Percentiles rank a stretch among this genome's conserved stretches.
These are phyloP conservation scores for Paecilomyces niveus DNA, from an alignment of 2,329 filamentous ascomycete species.

Conservation along the genomic window DNA sequence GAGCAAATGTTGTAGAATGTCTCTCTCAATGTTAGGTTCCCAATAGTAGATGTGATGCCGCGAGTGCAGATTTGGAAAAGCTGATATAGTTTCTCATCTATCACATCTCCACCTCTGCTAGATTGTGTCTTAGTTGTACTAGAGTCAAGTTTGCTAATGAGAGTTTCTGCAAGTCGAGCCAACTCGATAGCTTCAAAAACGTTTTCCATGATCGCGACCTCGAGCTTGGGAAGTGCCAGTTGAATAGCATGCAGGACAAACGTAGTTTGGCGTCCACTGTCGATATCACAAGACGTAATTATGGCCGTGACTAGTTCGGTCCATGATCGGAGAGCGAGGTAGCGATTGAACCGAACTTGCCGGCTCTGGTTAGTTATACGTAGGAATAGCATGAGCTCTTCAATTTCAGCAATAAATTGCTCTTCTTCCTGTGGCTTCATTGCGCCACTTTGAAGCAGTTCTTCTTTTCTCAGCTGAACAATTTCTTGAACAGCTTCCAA, in stretches of 20 bases:
- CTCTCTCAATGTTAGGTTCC: constrained; percentile 65
- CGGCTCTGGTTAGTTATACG: constrained; percentile 34
- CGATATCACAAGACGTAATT: constrained; percentile 74
- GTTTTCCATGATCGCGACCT: constrained; percentile 64
- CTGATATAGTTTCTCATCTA: constrained; percentile 84
- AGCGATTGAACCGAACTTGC: constrained; percentile 40
- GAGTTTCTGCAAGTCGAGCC: constrained; percentile 67
- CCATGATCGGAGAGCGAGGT: constrained; percentile 73
- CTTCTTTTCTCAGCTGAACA: constrained; percentile 48
- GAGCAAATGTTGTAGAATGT: constrained; percentile 90
- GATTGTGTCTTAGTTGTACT: constrained; percentile 29
- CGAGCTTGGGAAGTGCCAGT: constrained; percentile 78
- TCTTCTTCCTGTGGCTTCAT: constrained; percentile 39
- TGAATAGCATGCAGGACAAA: constrained; percentile 84
- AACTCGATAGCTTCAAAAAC: constrained; percentile 66
- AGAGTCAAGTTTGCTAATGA: constrained; percentile 36
- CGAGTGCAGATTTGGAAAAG: constrained; percentile 81
- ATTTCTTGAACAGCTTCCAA: constrained; percentile 66
- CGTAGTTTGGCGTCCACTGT: constrained; percentile 61
- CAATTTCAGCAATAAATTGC: constrained; percentile 31
- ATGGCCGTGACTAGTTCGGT: constrained; percentile 76
- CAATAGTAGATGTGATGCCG: constrained; percentile 67
- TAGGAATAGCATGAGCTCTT: constrained; percentile 30
- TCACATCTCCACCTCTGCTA: constrained; percentile 55
- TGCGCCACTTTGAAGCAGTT: constrained; percentile 32